Evolutionary conservation across 1,139 yeast genomes (phyloP).

Genomic region (Taphrina flavorubra): DNA sequence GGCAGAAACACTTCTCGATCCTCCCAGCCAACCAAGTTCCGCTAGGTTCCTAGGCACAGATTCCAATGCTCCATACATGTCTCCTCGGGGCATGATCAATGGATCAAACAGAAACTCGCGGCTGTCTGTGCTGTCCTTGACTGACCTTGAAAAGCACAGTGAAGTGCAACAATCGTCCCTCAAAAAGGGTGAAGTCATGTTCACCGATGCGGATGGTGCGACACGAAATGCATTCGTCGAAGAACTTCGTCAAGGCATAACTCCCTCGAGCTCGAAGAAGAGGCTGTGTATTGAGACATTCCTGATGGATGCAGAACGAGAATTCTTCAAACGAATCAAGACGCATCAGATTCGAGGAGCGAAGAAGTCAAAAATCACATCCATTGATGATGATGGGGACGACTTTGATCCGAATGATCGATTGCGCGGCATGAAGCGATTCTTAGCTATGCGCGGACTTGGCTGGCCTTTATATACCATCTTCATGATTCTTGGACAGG

Average conservation of each 20-base stretch:
- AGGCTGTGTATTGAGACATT: slow-evolving; percentile 40
- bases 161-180: slow-evolving; percentile 33
- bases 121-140: slow-evolving; percentile 22
- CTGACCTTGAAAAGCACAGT: slow-evolving; percentile 28
- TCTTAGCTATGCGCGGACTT: slow-evolving; percentile 30
- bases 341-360: slow-evolving; percentile 22
- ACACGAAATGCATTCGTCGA: slow-evolving; percentile 28
- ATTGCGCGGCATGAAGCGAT: slow-evolving; percentile 19
- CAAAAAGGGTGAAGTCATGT: slow-evolving; percentile 28
- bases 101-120: slow-evolving; percentile 27
- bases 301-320: slow-evolving; percentile 34
- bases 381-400: slow-evolving; percentile 12
- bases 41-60: slow-evolving; percentile 6
- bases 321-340: slow-evolving; percentile 31
- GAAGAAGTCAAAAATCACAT: not conserved
- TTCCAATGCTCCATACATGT: slow-evolving; percentile 12
- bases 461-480: slow-evolving; percentile 42
- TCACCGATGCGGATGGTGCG: slow-evolving; percentile 39
- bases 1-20: slow-evolving; percentile 3
- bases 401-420: slow-evolving; percentile 26
- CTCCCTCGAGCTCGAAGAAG: slow-evolving; percentile 37
- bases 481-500: slow-evolving; percentile 36
- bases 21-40: not conserved
- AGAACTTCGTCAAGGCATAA: slow-evolving; percentile 20
- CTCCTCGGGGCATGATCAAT: slow-evolving; percentile 7